Conservation (phyloP, 768 basidiomycete genomes). For the Clathrus columnatus region DNA sequence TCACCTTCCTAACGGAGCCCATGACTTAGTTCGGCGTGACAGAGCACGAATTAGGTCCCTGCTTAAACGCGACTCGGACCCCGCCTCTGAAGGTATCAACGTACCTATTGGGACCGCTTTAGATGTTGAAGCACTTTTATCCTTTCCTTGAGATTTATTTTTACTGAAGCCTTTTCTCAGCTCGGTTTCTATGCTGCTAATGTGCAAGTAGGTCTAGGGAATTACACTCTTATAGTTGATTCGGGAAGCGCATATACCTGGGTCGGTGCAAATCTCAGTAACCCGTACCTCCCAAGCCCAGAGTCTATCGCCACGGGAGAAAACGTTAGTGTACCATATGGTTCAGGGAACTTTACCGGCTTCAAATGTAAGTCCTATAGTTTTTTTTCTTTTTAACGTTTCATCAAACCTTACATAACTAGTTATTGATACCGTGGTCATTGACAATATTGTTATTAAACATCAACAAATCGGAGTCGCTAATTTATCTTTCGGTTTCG, state of each 20-base stretch:
- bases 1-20: background rate
- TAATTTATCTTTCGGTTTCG: slow-evolving; percentile 33
- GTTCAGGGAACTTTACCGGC: slow-evolving; percentile 10
- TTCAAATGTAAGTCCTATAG: slow-evolving; percentile 16
- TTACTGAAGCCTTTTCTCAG: background rate
- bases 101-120: background rate
- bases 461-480: slow-evolving; percentile 43
- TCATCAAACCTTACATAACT: slow-evolving; percentile 8
- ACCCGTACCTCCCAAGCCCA: slow-evolving; percentile 37
- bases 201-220: slow-evolving; percentile 40
- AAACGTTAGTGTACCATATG: slow-evolving; percentile 30
- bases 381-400: background rate
- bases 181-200: background rate
- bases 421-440: slow-evolving; percentile 10
- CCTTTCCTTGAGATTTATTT: background rate
- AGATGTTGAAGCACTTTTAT: background rate
- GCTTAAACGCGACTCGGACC: background rate
- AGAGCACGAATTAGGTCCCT: background rate
- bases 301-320: slow-evolving; percentile 39
- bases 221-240: slow-evolving; percentile 19
- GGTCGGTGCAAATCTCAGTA: slow-evolving; percentile 43
- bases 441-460: slow-evolving; percentile 29
- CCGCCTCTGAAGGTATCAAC: background rate
- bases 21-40: background rate
- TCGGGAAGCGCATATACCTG: slow-evolving; percentile 47